phyloP scores from a whole-genome alignment of 148 eudicot genomes.

The Cornus suecica region DNA sequence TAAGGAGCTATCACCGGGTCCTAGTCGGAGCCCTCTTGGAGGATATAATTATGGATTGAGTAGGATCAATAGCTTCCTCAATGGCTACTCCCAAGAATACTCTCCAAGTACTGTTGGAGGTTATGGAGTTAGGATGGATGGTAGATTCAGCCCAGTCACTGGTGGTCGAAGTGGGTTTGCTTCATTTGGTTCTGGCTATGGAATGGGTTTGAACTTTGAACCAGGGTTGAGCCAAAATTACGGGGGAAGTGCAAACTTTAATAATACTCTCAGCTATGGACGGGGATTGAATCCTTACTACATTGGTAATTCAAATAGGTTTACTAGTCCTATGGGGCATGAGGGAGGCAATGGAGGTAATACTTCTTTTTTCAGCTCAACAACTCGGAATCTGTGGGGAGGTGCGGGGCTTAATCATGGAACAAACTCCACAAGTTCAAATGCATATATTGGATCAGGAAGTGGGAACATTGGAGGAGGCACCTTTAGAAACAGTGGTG shows the following conservation, averaged over 20 bases:
- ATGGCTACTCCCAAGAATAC: slow-evolving; percentile 49
- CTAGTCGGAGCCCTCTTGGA: slow-evolving; percentile 39
- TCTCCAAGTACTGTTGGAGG: slow-evolving; percentile 41
- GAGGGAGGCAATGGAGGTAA: slow-evolving; percentile 49
- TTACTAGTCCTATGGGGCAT: slow-evolving; percentile 35
- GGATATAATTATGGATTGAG: slow-evolving; percentile 44
- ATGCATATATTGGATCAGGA: slow-evolving; percentile 35
- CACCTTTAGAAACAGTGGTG: slow-evolving; percentile 31
- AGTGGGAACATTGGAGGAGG: slow-evolving; percentile 32
- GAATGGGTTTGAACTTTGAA: slow-evolving; percentile 52
- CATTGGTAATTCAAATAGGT: slow-evolving; percentile 45
- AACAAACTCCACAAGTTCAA: slow-evolving; percentile 38
- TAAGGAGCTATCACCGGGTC: slow-evolving; percentile 62
- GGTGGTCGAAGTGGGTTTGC: slow-evolving; percentile 52
- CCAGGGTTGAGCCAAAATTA: slow-evolving; percentile 38
- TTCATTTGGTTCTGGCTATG: slow-evolving; percentile 43
- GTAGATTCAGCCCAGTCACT: slow-evolving; percentile 41
- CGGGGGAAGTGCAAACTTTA: slow-evolving; percentile 39
- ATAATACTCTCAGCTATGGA: slow-evolving; percentile 40
- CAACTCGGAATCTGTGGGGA: slow-evolving; percentile 44
- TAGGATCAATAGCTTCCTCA: slow-evolving; percentile 42
- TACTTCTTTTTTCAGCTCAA: slow-evolving; percentile 46
- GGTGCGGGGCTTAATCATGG: slow-evolving; percentile 43
- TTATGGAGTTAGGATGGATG: slow-evolving; percentile 57
- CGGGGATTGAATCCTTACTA: slow-evolving; percentile 49